Conservation (phyloP, 345 rosid species). For the Brassica cretica region DNA sequence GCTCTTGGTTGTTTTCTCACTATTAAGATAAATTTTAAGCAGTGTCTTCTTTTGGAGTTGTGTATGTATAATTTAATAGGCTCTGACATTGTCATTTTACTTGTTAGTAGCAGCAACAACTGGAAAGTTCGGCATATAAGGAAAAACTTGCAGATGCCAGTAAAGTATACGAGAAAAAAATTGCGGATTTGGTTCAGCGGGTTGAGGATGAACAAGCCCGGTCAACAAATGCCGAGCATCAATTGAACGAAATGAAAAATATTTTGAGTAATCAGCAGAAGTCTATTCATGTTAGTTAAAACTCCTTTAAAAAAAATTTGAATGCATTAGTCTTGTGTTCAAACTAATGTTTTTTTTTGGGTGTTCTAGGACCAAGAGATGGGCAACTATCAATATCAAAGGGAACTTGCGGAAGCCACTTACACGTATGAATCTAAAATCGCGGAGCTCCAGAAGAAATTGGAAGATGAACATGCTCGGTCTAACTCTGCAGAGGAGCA, state of each 20-base stretch:
- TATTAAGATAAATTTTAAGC: background rate
- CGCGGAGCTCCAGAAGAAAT: conserved; percentile 56
- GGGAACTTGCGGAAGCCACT: conserved; percentile 68
- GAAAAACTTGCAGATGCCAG: conserved; percentile 70
- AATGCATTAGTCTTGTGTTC: background rate
- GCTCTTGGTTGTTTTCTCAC: conserved; percentile 9
- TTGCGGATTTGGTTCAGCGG: conserved; percentile 59
- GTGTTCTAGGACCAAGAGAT: conserved; percentile 58
- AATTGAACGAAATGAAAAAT: conserved; percentile 50
- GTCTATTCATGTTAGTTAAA: conserved; percentile 57
- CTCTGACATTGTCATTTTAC: conserved; percentile 41
- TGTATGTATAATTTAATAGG: conserved; percentile 9
- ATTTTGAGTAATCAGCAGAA: conserved; percentile 54
- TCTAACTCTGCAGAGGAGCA: conserved; percentile 55
- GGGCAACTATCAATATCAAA: conserved; percentile 58
- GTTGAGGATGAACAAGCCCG: conserved; percentile 54
- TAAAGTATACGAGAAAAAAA: conserved; percentile 75
- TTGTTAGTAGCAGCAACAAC: conserved; percentile 65
- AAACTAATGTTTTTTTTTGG: conserved; percentile 30
- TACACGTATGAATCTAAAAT: conserved; percentile 68
- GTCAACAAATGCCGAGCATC: conserved; percentile 49
- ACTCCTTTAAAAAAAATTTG: background rate
- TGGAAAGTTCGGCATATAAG: conserved; percentile 64
- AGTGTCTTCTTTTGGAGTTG: background rate
- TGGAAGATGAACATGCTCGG: conserved; percentile 53